phyloP scores from a whole-genome alignment of 2,329 filamentous ascomycete genomes.

The Colletotrichum australisinense region DNA sequence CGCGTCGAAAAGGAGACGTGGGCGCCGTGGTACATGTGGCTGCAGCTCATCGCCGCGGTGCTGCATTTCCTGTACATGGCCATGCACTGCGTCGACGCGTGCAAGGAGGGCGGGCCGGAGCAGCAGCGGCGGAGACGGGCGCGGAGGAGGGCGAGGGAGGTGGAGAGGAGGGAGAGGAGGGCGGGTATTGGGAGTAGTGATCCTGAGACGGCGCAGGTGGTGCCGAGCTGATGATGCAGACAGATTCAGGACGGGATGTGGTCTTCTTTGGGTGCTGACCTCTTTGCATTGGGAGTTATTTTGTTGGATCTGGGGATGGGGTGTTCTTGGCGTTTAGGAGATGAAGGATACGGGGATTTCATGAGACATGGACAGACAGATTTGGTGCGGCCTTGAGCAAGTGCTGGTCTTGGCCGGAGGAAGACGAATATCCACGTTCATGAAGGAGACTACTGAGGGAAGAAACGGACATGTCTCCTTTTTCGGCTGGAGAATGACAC shows the following conservation, averaged over 20 bases:
- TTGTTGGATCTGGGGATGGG: background rate
- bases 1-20: conserved; percentile 36
- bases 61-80: conserved; percentile 38
- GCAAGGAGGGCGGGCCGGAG: conserved; percentile 17
- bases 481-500: background rate
- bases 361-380: background rate
- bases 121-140: conserved; percentile 13
- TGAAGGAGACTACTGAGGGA: background rate
- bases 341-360: background rate
- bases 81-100: conserved; percentile 37
- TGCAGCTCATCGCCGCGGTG: conserved; percentile 38
- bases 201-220: conserved; percentile 13
- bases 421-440: background rate
- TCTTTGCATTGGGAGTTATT: background rate
- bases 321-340: conserved; percentile 11
- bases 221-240: no score
- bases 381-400: conserved; percentile 29
- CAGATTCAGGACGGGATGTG: no score
- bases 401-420: conserved; percentile 27
- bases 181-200: background rate
- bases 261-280: background rate
- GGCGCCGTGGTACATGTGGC: conserved; percentile 39
- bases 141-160: conserved; percentile 10
- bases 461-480: background rate
- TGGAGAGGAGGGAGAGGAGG: conserved; percentile 6